Percentiles rank a stretch among this genome's conserved stretches.
These are phyloP conservation scores for Stereocaulon alpinum DNA, from an alignment of 495 filamentous ascomycete species.

Conservation along the genomic window DNA sequence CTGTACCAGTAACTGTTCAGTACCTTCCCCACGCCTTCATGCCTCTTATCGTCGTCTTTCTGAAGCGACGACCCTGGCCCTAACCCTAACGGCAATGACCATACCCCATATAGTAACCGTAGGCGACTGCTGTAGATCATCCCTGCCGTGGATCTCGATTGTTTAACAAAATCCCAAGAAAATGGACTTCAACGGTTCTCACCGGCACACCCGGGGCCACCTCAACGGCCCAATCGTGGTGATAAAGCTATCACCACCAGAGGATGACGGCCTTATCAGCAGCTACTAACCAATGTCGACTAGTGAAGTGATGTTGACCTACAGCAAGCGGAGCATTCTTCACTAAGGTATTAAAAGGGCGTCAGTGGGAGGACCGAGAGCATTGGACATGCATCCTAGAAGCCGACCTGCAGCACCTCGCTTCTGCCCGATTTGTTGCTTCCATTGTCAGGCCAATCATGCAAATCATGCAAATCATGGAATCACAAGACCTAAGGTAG, in stretches of 20 bases:
- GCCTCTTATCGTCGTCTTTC: no score
- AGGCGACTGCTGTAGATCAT: neutral
- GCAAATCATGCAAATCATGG: neutral
- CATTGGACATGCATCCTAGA: neutral
- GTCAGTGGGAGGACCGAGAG: neutral
- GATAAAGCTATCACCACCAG: neutral
- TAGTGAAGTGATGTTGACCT: neutral
- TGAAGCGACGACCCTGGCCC: no score
- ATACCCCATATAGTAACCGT: neutral
- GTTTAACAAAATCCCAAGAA: neutral
- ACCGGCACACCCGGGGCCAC: neutral
- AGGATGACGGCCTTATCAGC: neutral
- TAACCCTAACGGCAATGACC: neutral
- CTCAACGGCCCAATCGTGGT: neutral
- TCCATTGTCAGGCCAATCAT: neutral
- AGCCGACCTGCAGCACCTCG: neutral
- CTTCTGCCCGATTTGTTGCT: neutral
- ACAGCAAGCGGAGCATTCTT: neutral
- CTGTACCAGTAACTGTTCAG: no score
- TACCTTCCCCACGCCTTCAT: no score
- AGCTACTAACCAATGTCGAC: neutral
- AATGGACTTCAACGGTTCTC: neutral
- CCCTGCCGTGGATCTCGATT: neutral
- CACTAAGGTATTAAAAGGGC: neutral
- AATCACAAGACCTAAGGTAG: constrained; percentile 1